Conservation (phyloP, 163 green algal genomes). For the Coccomyxa subellipsoidea region DNA sequence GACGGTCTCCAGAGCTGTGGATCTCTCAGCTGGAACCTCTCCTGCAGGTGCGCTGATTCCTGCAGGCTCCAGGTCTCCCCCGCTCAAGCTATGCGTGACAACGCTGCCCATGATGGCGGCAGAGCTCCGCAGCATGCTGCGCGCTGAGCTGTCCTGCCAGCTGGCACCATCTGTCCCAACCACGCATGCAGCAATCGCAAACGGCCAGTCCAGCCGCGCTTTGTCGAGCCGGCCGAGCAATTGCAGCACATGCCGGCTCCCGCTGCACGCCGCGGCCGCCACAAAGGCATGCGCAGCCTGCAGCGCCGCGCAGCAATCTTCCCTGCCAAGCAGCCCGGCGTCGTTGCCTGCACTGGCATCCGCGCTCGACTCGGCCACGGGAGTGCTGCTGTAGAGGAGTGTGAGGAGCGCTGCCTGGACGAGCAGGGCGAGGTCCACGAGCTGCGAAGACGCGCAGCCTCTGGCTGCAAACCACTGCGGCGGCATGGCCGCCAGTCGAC, state of each 20-base stretch:
- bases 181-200: not conserved
- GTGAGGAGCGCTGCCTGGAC: not conserved
- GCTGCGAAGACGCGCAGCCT: not conserved
- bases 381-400: not conserved
- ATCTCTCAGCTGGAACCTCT: not conserved
- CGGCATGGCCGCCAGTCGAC: not conserved
- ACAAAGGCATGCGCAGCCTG: not conserved
- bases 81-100: not conserved
- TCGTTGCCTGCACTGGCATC: not conserved
- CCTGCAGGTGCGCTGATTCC: not conserved
- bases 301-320: not conserved
- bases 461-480: not conserved
- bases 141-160: not conserved
- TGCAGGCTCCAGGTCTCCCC: not conserved
- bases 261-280: not conserved
- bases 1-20: too few relatives aligned
- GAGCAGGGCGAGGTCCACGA: not conserved
- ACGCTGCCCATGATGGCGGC: not conserved
- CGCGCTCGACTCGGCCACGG: not conserved
- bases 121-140: not conserved
- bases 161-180: not conserved
- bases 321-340: not conserved
- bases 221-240: not conserved
- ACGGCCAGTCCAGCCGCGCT: not conserved
- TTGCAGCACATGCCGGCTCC: not conserved